Conservation (phyloP, 2,329 filamentous ascomycete species). For the Waltergamsia citrina region DNA sequence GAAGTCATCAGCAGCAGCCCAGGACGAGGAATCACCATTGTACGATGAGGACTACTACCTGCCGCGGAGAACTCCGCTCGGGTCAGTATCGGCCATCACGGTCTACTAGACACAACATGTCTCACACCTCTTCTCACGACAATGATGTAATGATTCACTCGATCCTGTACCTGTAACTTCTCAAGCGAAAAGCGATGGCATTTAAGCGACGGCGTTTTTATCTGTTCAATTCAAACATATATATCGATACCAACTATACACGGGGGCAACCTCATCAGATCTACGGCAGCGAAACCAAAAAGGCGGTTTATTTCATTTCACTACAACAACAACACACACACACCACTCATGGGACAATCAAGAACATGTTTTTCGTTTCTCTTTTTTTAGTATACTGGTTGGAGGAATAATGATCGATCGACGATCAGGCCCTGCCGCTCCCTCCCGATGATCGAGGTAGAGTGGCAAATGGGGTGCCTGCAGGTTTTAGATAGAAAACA, state of each 20-base stretch:
- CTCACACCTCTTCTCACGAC: not conserved
- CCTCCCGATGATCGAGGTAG: too few species aligned
- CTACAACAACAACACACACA: not conserved
- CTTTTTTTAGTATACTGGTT: too few species aligned
- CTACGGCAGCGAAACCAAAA: too few species aligned
- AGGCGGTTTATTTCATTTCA: too few species aligned
- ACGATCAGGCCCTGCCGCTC: not conserved
- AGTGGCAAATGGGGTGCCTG: too few species aligned
- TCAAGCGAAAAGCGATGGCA: not conserved
- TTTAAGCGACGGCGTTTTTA: not conserved
- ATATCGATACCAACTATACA: too few species aligned
- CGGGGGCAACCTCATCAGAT: too few species aligned
- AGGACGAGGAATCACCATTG: constrained; percentile 29
- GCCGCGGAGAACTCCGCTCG: constrained; percentile 37
- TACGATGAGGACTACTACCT: constrained; percentile 46
- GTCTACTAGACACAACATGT: constrained; percentile 36
- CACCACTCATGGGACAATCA: too few species aligned
- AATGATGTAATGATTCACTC: not conserved
- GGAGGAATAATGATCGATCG: too few species aligned
- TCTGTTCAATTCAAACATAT: not conserved
- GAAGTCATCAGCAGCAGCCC: constrained; percentile 28
- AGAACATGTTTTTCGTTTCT: too few species aligned
- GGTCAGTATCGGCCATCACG: constrained; percentile 45
- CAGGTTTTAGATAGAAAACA: not conserved
- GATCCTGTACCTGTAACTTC: too few species aligned